Conservation (phyloP, 805 yeast genomes). For the Maudiozyma barnettii region DNA sequence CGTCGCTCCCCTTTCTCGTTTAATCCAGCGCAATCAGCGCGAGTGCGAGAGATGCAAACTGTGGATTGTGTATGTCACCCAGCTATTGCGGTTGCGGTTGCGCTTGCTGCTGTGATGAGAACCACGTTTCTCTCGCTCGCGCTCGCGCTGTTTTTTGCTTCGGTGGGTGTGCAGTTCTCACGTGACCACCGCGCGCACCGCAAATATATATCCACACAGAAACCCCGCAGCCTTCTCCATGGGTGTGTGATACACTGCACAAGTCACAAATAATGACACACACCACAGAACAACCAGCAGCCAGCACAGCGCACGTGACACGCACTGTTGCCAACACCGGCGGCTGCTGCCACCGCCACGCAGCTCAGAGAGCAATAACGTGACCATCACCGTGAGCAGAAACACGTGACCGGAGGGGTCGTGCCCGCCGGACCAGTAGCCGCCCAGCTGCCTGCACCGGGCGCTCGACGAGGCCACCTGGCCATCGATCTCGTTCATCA, state of each 20-base stretch:
- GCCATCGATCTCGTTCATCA: neutral
- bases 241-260: slow-evolving; percentile 41
- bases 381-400: slow-evolving; percentile 37
- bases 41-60: no score
- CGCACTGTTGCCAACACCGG: no score
- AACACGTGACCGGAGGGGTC: slow-evolving; percentile 96
- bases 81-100: no score
- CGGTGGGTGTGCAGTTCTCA: no score
- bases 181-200: neutral
- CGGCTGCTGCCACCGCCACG: neutral
- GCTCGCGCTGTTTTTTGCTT: neutral
- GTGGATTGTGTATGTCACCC: no score
- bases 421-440: slow-evolving; percentile 78
- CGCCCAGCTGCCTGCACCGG: slow-evolving; percentile 47
- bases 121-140: neutral
- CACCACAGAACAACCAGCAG: neutral
- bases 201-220: slow-evolving; percentile 40
- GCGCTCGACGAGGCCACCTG: slow-evolving; percentile 7
- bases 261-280: neutral
- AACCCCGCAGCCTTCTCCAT: slow-evolving; percentile 67
- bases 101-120: no score
- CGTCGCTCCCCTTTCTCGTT: no score
- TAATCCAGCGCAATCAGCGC: no score
- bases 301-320: neutral
- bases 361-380: slow-evolving; percentile 55